A percentile compares a stretch with the other conserved stretches of the same genome.
Evolutionary conservation across 371 early-diverging fungal species (phyloP).

Genomic region (Lichtheimia corymbifera): DNA sequence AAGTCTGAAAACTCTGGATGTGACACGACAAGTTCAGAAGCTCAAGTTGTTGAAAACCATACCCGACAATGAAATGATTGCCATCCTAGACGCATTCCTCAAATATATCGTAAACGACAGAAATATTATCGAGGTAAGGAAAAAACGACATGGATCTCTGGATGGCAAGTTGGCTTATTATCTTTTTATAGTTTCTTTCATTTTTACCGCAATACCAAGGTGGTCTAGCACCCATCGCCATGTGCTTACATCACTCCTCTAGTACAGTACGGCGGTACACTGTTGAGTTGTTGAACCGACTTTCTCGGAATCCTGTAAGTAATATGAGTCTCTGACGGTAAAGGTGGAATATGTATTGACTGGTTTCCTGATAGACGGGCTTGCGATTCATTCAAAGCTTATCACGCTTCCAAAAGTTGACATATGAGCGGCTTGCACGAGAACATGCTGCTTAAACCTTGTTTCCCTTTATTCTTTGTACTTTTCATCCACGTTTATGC

Average conservation of each 20-base stretch:
- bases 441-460: background rate
- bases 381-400: conserved; percentile 40
- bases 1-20: conserved; percentile 67
- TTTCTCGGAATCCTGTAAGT: conserved; percentile 67
- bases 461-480: too few relatives aligned
- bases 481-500: too few relatives aligned
- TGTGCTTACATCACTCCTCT: conserved; percentile 81
- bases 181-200: conserved; percentile 60
- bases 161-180: background rate
- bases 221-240: conserved; percentile 79
- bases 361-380: conserved; percentile 25
- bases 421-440: conserved; percentile 33
- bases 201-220: conserved; percentile 81
- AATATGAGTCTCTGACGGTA: background rate
- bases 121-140: conserved; percentile 77
- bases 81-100: conserved; percentile 68
- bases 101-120: conserved; percentile 65
- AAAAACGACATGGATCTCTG: background rate
- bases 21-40: conserved; percentile 66
- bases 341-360: background rate
- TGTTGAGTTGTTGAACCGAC: conserved; percentile 65
- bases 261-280: conserved; percentile 61
- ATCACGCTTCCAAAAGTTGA: conserved; percentile 44
- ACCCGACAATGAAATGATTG: conserved; percentile 64
- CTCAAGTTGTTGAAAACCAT: conserved; percentile 61